These are phyloP conservation scores for Termitomyces sp. DNA, from an alignment of 768 basidiomycete genomes.

Conservation along the genomic window DNA sequence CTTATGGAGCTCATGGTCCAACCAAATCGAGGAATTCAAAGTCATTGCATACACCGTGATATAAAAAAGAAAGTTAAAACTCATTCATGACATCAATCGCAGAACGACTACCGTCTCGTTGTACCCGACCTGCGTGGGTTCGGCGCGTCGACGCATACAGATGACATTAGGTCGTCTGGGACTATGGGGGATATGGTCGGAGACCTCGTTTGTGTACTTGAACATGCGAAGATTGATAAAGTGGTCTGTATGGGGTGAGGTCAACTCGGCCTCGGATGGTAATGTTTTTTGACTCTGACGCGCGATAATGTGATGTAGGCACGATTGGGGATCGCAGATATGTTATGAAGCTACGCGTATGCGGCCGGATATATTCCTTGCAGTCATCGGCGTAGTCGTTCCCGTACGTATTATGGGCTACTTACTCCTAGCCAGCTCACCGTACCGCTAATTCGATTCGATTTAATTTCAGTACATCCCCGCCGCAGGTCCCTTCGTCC, in stretches of 20 bases:
- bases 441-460: no score
- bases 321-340: constrained; percentile 69
- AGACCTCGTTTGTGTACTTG: constrained; percentile 60
- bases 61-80: no score
- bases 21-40: constrained; percentile 63
- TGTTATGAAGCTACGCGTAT: constrained; percentile 67
- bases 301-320: constrained; percentile 28
- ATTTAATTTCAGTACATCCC: constrained; percentile 68
- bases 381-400: constrained; percentile 50
- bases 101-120: constrained; percentile 59
- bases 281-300: no score
- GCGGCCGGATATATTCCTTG: constrained; percentile 59
- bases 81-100: neutral
- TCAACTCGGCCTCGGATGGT: neutral
- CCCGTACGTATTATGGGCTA: no score
- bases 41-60: no score
- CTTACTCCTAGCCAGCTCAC: neutral
- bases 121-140: constrained; percentile 67
- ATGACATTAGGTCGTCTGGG: constrained; percentile 52
- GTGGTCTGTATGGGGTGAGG: constrained; percentile 61
- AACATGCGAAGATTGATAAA: constrained; percentile 39
- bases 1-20: constrained; percentile 70
- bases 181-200: constrained; percentile 54
- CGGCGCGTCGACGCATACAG: constrained; percentile 60
- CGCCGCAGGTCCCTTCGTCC: constrained; percentile 38